These are phyloP conservation scores for Rhodotorula glutinis DNA, from an alignment of 1,284 basidiomycete species.

Conservation along the genomic window DNA sequence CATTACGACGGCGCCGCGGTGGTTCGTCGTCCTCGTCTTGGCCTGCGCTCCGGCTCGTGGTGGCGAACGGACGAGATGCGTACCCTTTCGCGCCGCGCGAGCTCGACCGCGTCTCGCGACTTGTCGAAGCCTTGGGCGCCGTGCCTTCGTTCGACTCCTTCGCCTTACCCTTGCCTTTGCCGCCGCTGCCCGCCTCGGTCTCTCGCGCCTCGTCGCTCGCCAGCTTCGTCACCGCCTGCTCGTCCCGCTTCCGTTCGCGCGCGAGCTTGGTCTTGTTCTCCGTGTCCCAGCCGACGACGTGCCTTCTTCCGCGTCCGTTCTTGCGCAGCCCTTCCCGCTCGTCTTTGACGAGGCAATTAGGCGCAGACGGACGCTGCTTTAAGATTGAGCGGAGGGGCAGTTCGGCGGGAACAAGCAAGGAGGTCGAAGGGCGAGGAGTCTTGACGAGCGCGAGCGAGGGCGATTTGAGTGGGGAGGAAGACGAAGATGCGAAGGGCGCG, in stretches of 20 bases:
- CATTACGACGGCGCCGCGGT: not conserved
- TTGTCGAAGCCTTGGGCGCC: not conserved
- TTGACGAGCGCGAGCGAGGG: slow-evolving; percentile 1
- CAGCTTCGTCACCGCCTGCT: not conserved
- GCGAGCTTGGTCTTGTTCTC: slow-evolving; percentile 3
- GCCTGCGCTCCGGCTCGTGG: not conserved
- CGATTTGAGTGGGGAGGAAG: slow-evolving; percentile 18
- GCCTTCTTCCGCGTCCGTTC: slow-evolving; percentile 30
- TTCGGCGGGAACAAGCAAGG: not conserved
- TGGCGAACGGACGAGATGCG: too few species aligned
- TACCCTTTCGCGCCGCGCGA: not conserved
- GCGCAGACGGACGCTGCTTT: slow-evolving; percentile 7
- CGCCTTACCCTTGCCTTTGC: not conserved
- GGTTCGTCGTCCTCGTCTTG: not conserved
- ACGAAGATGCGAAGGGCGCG: not conserved
- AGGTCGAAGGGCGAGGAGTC: not conserved
- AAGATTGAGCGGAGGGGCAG: slow-evolving; percentile 19
- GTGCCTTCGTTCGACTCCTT: not conserved
- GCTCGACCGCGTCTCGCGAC: not conserved
- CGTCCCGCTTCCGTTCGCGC: not conserved
- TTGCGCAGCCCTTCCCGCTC: slow-evolving; percentile 23
- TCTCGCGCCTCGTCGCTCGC: not conserved
- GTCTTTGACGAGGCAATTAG: not conserved
- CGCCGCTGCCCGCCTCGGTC: not conserved
- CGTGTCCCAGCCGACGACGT: slow-evolving; percentile 21